Evolutionary conservation across 106 monocot genomes (phyloP).

Genomic region (Hemerocallis citrina): DNA sequence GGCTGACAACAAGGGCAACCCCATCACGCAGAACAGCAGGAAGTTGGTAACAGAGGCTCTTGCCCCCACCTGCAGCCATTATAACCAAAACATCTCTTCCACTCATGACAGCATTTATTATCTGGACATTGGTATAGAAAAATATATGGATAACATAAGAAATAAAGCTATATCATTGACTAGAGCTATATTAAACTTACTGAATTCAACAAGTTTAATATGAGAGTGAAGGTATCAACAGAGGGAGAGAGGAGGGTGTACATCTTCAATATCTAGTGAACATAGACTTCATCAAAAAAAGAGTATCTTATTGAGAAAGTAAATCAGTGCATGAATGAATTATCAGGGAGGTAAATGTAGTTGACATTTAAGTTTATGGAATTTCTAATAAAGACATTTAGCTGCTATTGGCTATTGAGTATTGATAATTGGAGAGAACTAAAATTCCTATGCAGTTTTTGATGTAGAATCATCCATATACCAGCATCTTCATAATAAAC

Average conservation of each 20-base stretch:
- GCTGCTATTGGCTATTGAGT: too few relatives aligned
- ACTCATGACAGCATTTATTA: slow-evolving; percentile 96
- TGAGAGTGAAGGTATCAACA: not conserved
- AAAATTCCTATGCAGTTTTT: not conserved
- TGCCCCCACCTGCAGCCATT: slow-evolving; percentile 99
- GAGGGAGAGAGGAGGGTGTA: too few relatives aligned
- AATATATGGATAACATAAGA: slow-evolving; percentile 1
- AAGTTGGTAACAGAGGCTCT: slow-evolving; percentile 98
- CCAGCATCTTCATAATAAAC: not conserved
- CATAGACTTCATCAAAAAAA: not conserved
- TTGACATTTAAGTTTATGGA: too few relatives aligned
- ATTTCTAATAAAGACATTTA: too few relatives aligned
- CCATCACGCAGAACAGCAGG: slow-evolving; percentile 85
- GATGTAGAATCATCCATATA: not conserved
- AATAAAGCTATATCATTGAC: not conserved
- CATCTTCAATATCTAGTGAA: not conserved
- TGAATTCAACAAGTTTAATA: not conserved
- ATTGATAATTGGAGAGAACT: not conserved
- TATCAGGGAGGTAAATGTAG: not conserved
- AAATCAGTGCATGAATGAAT: not conserved
- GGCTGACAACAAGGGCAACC: slow-evolving; percentile 87
- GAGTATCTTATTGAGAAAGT: not conserved
- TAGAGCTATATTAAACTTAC: not conserved
- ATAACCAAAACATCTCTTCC: slow-evolving; percentile 96
- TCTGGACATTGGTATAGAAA: slow-evolving; percentile 36